Evolutionary conservation across 1,139 yeast genomes (phyloP).

Genomic region (Pneumocystis carinii): DNA sequence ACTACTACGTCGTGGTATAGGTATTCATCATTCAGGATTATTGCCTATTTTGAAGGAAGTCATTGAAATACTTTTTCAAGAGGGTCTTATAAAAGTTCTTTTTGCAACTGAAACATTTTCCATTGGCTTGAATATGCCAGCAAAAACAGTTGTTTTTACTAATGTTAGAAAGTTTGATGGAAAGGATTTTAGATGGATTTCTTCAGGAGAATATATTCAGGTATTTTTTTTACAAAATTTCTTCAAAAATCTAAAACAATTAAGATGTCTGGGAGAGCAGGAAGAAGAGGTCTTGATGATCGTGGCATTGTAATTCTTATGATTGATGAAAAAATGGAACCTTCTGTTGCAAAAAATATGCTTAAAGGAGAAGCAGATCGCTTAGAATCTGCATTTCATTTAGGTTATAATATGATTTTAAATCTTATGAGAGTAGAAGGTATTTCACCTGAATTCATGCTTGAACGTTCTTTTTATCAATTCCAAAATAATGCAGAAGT

Average conservation of each 20-base stretch:
- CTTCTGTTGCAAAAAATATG: constrained; percentile 97
- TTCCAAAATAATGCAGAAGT: constrained; percentile 87
- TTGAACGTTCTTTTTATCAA: constrained; percentile 85
- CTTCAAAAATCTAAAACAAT: background rate
- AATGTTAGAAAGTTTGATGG: constrained; percentile 98
- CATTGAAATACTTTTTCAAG: constrained; percentile 91
- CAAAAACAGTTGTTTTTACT: constrained; percentile 94
- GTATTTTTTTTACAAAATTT: background rate
- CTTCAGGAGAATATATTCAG: constrained; percentile 98
- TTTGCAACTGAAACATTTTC: constrained; percentile 98
- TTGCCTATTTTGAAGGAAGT: constrained; percentile 92
- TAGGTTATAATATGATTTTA: constrained; percentile 93
- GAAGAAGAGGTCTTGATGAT: constrained; percentile 98
- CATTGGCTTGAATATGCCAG: constrained; percentile 95
- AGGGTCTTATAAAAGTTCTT: constrained; percentile 81
- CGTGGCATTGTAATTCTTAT: constrained; percentile 97
- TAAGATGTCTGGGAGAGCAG: constrained; percentile 94
- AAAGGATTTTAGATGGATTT: constrained; percentile 90
- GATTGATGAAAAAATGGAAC: constrained; percentile 99
- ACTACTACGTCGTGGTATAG: constrained; percentile 81
- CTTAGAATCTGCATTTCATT: constrained; percentile 87
- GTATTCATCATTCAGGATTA: constrained; percentile 95
- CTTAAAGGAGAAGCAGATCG: constrained; percentile 97
- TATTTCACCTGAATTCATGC: constrained; percentile 93
- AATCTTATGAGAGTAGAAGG: constrained; percentile 95